phyloP scores from a whole-genome alignment of 1,139 yeast species.

The Pichia sp. region DNA sequence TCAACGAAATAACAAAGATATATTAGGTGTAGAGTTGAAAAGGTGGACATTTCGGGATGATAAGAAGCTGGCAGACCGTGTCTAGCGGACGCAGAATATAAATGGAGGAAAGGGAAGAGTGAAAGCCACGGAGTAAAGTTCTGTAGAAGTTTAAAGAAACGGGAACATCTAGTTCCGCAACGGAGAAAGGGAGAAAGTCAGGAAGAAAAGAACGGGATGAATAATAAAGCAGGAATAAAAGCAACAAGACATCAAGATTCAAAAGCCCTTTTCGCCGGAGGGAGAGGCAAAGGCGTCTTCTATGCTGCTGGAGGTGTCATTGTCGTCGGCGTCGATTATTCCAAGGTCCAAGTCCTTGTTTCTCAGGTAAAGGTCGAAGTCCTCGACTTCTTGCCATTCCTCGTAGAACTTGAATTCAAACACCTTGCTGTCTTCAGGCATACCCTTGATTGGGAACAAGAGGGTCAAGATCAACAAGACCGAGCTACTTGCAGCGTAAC shows the following conservation, averaged over 20 bases:
- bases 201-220: not conserved
- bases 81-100: not conserved
- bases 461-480: slow-evolving; percentile 48
- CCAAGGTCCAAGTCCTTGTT: not conserved
- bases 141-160: not conserved
- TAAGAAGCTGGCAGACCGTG: too few relatives aligned
- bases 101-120: not conserved
- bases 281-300: slow-evolving; percentile 3
- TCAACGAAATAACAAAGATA: too few relatives aligned
- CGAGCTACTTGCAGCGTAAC: slow-evolving; percentile 55
- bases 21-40: too few relatives aligned
- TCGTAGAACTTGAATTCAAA: slow-evolving; percentile 21
- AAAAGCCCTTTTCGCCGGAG: not conserved
- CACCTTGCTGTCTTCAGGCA: slow-evolving; percentile 37
- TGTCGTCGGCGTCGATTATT: not conserved
- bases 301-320: slow-evolving; percentile 2
- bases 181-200: not conserved
- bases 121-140: not conserved
- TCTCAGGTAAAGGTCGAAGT: slow-evolving; percentile 41
- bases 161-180: not conserved
- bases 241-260: too few relatives aligned
- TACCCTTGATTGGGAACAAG: slow-evolving; percentile 52
- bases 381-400: slow-evolving; percentile 47
- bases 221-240: too few relatives aligned
- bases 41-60: too few relatives aligned